Conservation (phyloP, 139 green algal genomes). For the Ulvella scutata region DNA sequence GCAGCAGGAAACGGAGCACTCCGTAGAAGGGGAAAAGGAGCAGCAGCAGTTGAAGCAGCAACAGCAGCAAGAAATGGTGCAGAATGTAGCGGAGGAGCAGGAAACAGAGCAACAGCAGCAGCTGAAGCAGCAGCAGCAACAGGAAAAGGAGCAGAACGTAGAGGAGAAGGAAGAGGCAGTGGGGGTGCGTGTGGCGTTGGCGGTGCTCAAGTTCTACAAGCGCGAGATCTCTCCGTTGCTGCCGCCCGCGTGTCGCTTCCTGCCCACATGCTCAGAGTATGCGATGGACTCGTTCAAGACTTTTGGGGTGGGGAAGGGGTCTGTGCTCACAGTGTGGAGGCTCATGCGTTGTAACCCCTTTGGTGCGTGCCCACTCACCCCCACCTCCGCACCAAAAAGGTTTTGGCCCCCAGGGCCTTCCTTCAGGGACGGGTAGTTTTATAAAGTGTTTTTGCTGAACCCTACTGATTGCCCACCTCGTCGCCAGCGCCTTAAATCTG, state of each 20-base stretch:
- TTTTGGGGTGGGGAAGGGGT: constrained; percentile 42
- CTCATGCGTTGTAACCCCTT: constrained; percentile 61
- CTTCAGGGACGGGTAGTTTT: too few relatives aligned
- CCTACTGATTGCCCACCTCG: too few relatives aligned
- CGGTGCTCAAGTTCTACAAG: constrained; percentile 51
- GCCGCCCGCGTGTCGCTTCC: constrained; percentile 52
- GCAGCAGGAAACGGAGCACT: constrained; percentile 16
- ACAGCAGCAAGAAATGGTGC: background rate
- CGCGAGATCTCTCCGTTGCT: constrained; percentile 51
- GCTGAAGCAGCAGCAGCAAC: constrained; percentile 16
- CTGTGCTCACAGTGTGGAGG: constrained; percentile 60
- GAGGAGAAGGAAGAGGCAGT: background rate
- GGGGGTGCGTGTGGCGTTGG: constrained; percentile 24
- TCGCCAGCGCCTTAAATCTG: too few relatives aligned
- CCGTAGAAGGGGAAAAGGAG: background rate
- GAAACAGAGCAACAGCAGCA: constrained; percentile 28
- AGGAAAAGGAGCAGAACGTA: background rate
- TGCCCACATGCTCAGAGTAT: constrained; percentile 63
- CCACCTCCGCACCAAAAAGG: too few relatives aligned
- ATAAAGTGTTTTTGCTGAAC: too few relatives aligned
- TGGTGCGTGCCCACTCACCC: too few relatives aligned
- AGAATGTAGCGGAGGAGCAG: background rate
- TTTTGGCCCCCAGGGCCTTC: too few relatives aligned
- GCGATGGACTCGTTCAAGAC: constrained; percentile 40
- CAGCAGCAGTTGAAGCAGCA: background rate